A percentile compares a stretch with the other conserved stretches of the same genome.
These are phyloP conservation scores for Smallanthus sonchifolius DNA, from an alignment of 129 eudicot species.

Conservation along the genomic window DNA sequence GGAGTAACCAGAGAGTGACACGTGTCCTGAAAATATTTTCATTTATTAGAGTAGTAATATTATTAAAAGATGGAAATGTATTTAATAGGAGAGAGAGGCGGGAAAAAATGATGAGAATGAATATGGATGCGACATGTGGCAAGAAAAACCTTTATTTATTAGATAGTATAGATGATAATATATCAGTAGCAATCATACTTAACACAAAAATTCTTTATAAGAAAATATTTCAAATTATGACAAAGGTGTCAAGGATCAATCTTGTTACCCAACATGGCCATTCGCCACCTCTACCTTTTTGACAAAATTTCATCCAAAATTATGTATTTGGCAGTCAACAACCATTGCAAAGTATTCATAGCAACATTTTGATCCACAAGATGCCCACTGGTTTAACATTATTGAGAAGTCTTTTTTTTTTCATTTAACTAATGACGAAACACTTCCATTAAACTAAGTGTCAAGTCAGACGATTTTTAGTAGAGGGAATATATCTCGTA, in stretches of 20 bases:
- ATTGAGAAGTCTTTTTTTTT: neutral
- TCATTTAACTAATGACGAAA: neutral
- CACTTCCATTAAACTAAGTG: neutral
- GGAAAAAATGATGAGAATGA: too few relatives aligned
- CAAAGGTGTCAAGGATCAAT: neutral
- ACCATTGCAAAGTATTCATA: neutral
- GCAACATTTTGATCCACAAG: slow-evolving; percentile 1
- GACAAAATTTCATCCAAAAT: neutral
- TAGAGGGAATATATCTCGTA: neutral
- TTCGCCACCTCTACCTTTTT: neutral
- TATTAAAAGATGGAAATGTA: too few relatives aligned
- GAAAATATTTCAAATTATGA: neutral
- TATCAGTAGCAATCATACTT: too few relatives aligned
- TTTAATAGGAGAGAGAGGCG: too few relatives aligned
- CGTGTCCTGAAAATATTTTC: too few relatives aligned
- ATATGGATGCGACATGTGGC: too few relatives aligned
- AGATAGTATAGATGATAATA: too few relatives aligned
- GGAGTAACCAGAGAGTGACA: too few relatives aligned
- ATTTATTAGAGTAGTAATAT: too few relatives aligned
- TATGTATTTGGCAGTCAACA: neutral
- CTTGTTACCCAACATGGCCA: neutral
- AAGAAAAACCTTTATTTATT: too few relatives aligned
- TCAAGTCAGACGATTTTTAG: neutral
- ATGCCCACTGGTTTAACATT: neutral
- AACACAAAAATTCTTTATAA: neutral